Evolutionary conservation across 805 yeast species (phyloP), one percentile per base, ranked within the genome.

Genomic region (Cyberlindnera misumaiensis): DNA sequence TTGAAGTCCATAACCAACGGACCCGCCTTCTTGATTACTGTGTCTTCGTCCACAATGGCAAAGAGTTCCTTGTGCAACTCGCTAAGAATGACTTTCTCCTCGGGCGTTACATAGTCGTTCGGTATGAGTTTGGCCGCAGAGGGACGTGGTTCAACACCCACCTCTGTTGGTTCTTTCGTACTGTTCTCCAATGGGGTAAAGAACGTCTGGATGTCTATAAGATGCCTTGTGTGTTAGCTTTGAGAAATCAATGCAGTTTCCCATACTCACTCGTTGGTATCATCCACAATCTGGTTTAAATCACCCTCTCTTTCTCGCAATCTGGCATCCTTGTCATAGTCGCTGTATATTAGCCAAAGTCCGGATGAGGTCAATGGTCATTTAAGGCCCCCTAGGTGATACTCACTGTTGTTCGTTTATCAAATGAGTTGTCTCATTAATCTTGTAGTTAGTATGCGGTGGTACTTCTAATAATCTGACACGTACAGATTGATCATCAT

Each of bases 221-320:
- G 35, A 32, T 47, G 45, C 40, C 47, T 44, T 17, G 29, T 16
- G 11, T 30, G 42, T 34, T 34, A 38, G 41, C 33, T 25, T 30
- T 4, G 25, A 7, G 13, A 12, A 31, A 13, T 5, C 6, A 5
- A 12, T n/a, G 6, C 28, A 5, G 6, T 29, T 14, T 29, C 11
- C 10, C 1, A 9, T 13, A 35, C 47, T 41, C 17, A 44, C 47
- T 55, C 59, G 30, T 49, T 55, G 4, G 60, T 54, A 24, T 70
- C 75, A 44, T 65, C 65, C 34, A 72, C 77, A 12, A 72, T 70
- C 18, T 54, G 51, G 39, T 65, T 66, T 32, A 72, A 55, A 44
- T 72, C 75, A 33, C 63, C 67, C 43, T 72, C 75, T 44, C 77
- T 55, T 38, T 61, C 42, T 32, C 47, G 40, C 15, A 53, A 27